Evolutionary conservation across 352 stramenopile species (phyloP), one percentile per base, ranked within the genome.

Genomic region (Blastocystis hominis): DNA sequence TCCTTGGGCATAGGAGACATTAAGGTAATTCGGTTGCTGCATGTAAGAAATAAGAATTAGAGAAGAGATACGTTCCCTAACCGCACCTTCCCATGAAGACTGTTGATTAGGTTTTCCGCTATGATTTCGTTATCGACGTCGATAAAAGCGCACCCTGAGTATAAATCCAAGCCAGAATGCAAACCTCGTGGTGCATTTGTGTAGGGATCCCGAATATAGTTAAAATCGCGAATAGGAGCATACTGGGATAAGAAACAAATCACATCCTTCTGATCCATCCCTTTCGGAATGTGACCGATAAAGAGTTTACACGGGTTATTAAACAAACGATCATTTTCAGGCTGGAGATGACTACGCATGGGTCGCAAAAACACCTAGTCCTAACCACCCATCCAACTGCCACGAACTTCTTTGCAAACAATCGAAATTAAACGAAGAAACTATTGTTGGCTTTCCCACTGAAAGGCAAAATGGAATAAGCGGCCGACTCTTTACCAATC

Each of bases 91-190:
- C 30, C 46, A 46, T 68, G 10, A 1, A 84, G 55, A 44, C 44
- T 38, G 30, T 9, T 47, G 40, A 84, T 84, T 36, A 84, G 72
- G 30, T 30, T 13, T 7, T 68, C 13, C 0, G 72, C 72, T 10
- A 66, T 66, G 9, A 46, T 46, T n/a, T 68, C 50, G 15, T 24
- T 66, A 53, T 84, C 47, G 13, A 84, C 72, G 15, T 38, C 53
- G 10, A 64, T 30, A 69, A 84, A 84, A n/a, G 72, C 72, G 30
- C 72, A 84, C 5, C 72, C 72, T 84, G 30, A 20, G 34, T 3
- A 30, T 68, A 15, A 50, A 15, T 36, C 4, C 9, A 30, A 24
- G 44, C 34, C 0, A 50, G 2, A 13, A 38, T 15, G 54, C 13
- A 10, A 36, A 84, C 72, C 72, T 50, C n/a, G 66, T 24, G 40